These are phyloP conservation scores for Mycena floridula DNA, from an alignment of 768 basidiomycete genomes.

Conservation along the genomic window DNA sequence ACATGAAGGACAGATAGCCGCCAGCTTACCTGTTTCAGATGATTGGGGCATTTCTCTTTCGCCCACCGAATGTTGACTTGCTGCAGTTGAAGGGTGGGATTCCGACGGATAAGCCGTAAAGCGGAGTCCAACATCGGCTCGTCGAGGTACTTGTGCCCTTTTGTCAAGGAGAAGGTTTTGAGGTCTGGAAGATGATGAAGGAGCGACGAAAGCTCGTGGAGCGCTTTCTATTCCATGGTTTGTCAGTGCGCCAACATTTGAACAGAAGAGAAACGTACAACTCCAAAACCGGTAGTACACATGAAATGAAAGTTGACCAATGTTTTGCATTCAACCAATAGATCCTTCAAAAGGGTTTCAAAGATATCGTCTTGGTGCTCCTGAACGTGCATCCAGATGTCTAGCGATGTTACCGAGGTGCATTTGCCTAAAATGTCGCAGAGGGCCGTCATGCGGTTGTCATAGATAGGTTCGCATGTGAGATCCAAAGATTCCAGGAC, in stretches of 20 bases:
- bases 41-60: conserved; percentile 38
- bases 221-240: conserved; percentile 27
- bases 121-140: conserved; percentile 40
- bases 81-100: conserved; percentile 21
- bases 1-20: conserved; percentile 7
- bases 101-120: conserved; percentile 26
- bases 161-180: conserved; percentile 40
- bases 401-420: conserved; percentile 32
- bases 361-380: conserved; percentile 7
- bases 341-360: background rate
- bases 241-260: background rate
- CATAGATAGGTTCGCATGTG: conserved; percentile 43
- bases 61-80: conserved; percentile 46
- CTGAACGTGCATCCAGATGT: conserved; percentile 41
- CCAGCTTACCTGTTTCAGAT: conserved; percentile 41
- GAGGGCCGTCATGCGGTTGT: conserved; percentile 24
- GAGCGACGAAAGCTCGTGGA: conserved; percentile 32
- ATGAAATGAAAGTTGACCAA: conserved; percentile 45
- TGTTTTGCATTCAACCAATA: conserved; percentile 29
- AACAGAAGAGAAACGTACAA: conserved; percentile 20
- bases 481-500: conserved; percentile 36
- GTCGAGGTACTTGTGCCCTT: conserved; percentile 40
- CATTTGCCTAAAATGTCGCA: conserved; percentile 28
- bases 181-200: conserved; percentile 33
- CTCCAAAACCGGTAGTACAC: conserved; percentile 41